Percentiles rank a stretch among this genome's conserved stretches.
These are phyloP conservation scores for Cafeteria roenbergensis DNA, from an alignment of 108 stramenopile genomes.

Conservation along the genomic window DNA sequence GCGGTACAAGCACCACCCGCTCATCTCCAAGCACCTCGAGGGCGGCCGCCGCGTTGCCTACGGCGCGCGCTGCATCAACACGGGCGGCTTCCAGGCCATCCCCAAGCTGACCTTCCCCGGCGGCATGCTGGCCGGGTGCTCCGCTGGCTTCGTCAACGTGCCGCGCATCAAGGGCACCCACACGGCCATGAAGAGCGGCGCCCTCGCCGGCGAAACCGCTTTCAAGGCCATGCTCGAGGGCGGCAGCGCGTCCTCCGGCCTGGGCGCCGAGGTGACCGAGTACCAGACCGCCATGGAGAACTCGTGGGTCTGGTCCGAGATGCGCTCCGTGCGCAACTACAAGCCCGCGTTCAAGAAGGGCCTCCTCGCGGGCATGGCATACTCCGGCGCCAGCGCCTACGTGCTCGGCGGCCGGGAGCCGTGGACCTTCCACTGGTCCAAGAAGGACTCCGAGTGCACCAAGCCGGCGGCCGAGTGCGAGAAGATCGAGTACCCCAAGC, in stretches of 20 bases:
- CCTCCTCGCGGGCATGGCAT: slow-evolving; percentile 66
- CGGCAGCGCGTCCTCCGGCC: slow-evolving; percentile 34
- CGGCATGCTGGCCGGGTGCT: slow-evolving; percentile 75
- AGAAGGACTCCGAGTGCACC: slow-evolving; percentile 49
- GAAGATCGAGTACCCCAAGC: slow-evolving; percentile 71
- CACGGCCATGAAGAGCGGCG: slow-evolving; percentile 87
- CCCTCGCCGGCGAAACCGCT: slow-evolving; percentile 47
- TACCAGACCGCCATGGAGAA: slow-evolving; percentile 46
- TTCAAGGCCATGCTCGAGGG: slow-evolving; percentile 72
- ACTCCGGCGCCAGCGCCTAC: slow-evolving; percentile 76
- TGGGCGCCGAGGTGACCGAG: slow-evolving; percentile 15
- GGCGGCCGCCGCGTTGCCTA: slow-evolving; percentile 87
- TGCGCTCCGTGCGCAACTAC: slow-evolving; percentile 81
- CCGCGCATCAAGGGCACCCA: slow-evolving; percentile 99
- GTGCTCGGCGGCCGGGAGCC: slow-evolving; percentile 79
- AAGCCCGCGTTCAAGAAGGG: slow-evolving; percentile 90
- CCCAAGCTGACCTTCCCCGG: slow-evolving; percentile 91
- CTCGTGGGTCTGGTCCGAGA: slow-evolving; percentile 85
- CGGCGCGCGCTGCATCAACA: slow-evolving; percentile 89
- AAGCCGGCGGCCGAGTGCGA: slow-evolving; percentile 47
- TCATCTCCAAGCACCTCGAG: slow-evolving; percentile 65
- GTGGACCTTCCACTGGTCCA: slow-evolving; percentile 60
- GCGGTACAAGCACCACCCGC: slow-evolving; percentile 89
- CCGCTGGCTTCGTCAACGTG: slow-evolving; percentile 90
- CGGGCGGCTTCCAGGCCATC: slow-evolving; percentile 85